Conservation (phyloP, 2,329 filamentous ascomycete genomes). For the Scytalidium lignicola region DNA sequence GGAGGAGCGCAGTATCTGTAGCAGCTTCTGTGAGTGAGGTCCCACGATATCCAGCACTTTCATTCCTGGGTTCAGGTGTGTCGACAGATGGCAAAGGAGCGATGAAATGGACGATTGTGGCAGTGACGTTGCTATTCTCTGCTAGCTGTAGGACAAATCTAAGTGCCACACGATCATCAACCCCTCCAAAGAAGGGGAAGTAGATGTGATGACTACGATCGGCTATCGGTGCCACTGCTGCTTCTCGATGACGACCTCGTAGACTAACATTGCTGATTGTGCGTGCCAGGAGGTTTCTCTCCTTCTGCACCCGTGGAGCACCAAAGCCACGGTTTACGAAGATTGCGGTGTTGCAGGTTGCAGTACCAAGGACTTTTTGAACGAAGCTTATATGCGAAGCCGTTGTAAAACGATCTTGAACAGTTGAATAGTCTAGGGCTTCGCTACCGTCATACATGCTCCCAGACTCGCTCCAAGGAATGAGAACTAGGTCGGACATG, state of each 20-base stretch:
- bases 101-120: conserved; percentile 63
- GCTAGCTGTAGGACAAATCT: conserved; percentile 79
- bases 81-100: conserved; percentile 15
- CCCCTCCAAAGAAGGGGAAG: conserved; percentile 78
- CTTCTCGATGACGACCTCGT: conserved; percentile 48
- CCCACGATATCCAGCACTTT: background rate
- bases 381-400: conserved; percentile 70
- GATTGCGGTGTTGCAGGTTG: conserved; percentile 66
- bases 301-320: conserved; percentile 37
- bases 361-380: conserved; percentile 56
- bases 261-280: conserved; percentile 54
- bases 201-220: conserved; percentile 79
- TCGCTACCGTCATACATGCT: conserved; percentile 58
- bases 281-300: conserved; percentile 37
- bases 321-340: conserved; percentile 72
- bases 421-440: conserved; percentile 42
- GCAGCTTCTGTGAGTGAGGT: conserved; percentile 10
- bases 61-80: conserved; percentile 9
- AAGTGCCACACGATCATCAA: conserved; percentile 76
- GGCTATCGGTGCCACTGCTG: conserved; percentile 50
- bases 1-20: conserved; percentile 46
- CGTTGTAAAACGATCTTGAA: conserved; percentile 51
- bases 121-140: conserved; percentile 72
- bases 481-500: conserved; percentile 66
- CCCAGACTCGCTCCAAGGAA: conserved; percentile 86